Base-by-base conservation (phyloP, 768 basidiomycete genomes). In the Pleurotus djamor region DNA sequence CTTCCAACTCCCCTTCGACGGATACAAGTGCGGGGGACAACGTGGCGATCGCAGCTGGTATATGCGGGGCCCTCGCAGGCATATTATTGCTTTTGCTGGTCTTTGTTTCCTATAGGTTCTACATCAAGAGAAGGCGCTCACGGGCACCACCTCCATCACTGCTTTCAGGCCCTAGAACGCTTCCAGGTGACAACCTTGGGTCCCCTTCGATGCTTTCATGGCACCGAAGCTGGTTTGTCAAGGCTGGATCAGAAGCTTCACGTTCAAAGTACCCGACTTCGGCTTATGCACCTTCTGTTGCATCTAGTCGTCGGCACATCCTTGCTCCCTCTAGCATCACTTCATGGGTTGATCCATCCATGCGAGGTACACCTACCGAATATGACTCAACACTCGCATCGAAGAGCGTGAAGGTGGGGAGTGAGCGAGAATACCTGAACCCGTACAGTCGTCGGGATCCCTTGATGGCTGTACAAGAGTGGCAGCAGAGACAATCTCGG, bases 401-500 rank as follows among this genome's bases (percentile, higher is more conserved):
- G n/a, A 56, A 56, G 36, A 56, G 54, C 54, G 54, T 56, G 13
- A 21, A 32, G 17, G 37, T 44, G 28, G 41, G 54, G 4, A 56
- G 54, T 41, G 44, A 21, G 37, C 54, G 54, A 9, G 37, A 56
- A 33, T 56, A 56, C 41, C 21, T n/a, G 28, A 32, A 56, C 7
- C 41, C 54, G 2, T 56, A 56, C 28, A 17, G 37, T 12, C 54
- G 54, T 32, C 54, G 54, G 6, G 54, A 56, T 32, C 54, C 54
- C 4, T 12, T 56, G 8, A n/a, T 43, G 9, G 54, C 54, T 10
- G 54, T 56, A 3, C 54, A 56, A 32, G 37, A 56, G 35, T 56
- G 54, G 54, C 54, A 56, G 10, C 54, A 56, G 21, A 56, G 54
- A 32, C 54, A 56, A 32, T 56, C 54, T 21, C 37, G 9, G 7